Evolutionary conservation across 2,329 filamentous ascomycete genomes (phyloP), one percentile per base, ranked within the genome.

Genomic region (Leptodontidium sp.): DNA sequence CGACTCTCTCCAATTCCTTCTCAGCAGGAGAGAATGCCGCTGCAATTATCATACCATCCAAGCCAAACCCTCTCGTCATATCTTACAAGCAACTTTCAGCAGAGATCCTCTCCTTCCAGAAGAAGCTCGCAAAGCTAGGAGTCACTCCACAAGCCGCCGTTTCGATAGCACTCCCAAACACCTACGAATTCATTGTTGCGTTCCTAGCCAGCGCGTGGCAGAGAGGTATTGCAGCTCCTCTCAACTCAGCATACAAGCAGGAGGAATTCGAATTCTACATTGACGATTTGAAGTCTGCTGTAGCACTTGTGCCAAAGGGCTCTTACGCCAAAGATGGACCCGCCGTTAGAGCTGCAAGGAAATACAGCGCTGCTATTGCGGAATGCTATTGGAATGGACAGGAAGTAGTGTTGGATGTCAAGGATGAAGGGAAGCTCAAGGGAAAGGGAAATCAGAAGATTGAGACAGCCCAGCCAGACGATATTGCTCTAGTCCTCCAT

Each of bases 211-310:
- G 90, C 21, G 88, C 92, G n/a, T 93, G 91, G 88, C 93, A 96
- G 82, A 87, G 93, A 75, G 92, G 85, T 38, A 91, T 96, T 74
- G 93, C 93, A 8, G 93, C 93, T 2, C 93, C 93, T n/a, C 83
- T 97, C 73, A 97, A 97, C 80, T 89, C 93, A 50, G 91, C 90
- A 55, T 97, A 97, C 84, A 97, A 94, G 83, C 92, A 96, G 81
- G 90, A 90, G 67, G 93, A 97, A 80, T 96, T 95, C 79, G 93
- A 96, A 79, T 97, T 97, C 81, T 97, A 96, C 81, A 95, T 97
- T 76, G 91, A 94, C 72, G 93, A 97, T 78, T 85, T 97, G 75
- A 92, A 90, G 78, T 95, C 93, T 5, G 90, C 90, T 43, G 83
- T 97, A 68, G 87, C 93, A 40, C 84, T 97, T 45, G 91, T 97